Evolutionary conservation across 352 stramenopile species (phyloP), one percentile per base, ranked within the genome.

Genomic region (Globisporangium uncinulatum): DNA sequence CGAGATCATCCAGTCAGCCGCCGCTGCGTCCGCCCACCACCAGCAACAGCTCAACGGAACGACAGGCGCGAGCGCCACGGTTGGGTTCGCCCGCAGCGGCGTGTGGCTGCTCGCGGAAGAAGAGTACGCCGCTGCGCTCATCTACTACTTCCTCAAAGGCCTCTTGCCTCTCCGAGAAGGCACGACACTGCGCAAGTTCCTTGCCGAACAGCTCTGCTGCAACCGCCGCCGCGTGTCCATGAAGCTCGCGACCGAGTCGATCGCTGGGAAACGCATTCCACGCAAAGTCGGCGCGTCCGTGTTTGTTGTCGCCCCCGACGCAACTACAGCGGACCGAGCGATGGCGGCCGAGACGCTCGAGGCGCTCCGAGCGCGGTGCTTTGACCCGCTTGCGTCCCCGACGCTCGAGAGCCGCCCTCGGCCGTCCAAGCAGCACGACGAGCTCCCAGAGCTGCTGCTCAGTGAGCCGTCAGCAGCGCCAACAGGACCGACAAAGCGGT

Each of bases 21-120:
- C 57, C 51, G 34, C n/a, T 13, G 21, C 36, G 36, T 8, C 36
- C 8, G 36, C n/a, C n/a, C n/a, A n/a, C n/a, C n/a, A n/a, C n/a
- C n/a, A n/a, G n/a, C n/a, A n/a, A n/a, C n/a, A n/a, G n/a, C n/a
- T n/a, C n/a, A n/a, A n/a, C 36, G 36, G 36, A 8, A 41, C 36
- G 36, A 41, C 36, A 13, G 36, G 36, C 34, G 34, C 41, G 45
- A 45, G 42, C 20, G 15, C 14, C 62, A 65, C 51, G 32, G 24
- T 29, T 45, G 66, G 48, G 0, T 77, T 74, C 59, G 19, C 83
- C 4, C 73, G 77, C 60, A 87, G 70, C 57, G 76, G 77, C 20
- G 67, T 85, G 17, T 90, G 80, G 80, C 82, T 71, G 65, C 61
- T 59, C 9, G 74, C 70, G 19, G 80, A 90, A 44, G 80, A 90